These are phyloP conservation scores for Knufia fluminis DNA, from an alignment of 2,329 filamentous ascomycete genomes.

Conservation along the genomic window DNA sequence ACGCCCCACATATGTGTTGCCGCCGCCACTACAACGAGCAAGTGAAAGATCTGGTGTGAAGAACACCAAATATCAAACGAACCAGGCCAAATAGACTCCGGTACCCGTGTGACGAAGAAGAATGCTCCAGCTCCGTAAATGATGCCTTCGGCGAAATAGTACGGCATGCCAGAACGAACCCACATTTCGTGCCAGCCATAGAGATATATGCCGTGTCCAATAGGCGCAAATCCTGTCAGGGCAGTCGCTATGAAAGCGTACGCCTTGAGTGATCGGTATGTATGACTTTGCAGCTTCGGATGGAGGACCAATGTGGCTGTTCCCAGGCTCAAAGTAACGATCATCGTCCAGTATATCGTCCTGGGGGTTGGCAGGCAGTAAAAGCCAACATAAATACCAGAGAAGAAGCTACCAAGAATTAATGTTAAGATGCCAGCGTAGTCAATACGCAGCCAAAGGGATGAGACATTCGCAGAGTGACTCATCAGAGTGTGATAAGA, in stretches of 20 bases:
- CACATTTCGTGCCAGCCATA: constrained; percentile 24
- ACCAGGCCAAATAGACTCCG: constrained; percentile 25
- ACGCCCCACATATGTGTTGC: constrained; percentile 33
- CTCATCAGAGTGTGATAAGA: constrained; percentile 29
- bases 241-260: constrained; percentile 26
- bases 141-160: constrained; percentile 28
- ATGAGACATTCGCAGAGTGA: constrained; percentile 25
- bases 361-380: constrained; percentile 27
- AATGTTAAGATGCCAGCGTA: constrained; percentile 29
- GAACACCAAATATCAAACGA: constrained; percentile 29
- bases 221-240: constrained; percentile 28
- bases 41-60: constrained; percentile 29
- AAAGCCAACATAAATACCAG: constrained; percentile 30
- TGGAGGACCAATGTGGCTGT: constrained; percentile 29
- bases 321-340: constrained; percentile 24
- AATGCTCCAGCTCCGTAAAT: constrained; percentile 26
- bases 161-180: constrained; percentile 25
- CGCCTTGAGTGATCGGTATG: constrained; percentile 26
- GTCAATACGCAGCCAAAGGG: constrained; percentile 25
- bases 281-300: constrained; percentile 26
- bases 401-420: constrained; percentile 29
- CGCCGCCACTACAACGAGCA: constrained; percentile 33
- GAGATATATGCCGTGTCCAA: constrained; percentile 25
- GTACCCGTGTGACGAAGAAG: constrained; percentile 23
- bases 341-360: constrained; percentile 30